Base-by-base conservation (phyloP, 1,284 basidiomycete species). In the Entoloma clypeatum region DNA sequence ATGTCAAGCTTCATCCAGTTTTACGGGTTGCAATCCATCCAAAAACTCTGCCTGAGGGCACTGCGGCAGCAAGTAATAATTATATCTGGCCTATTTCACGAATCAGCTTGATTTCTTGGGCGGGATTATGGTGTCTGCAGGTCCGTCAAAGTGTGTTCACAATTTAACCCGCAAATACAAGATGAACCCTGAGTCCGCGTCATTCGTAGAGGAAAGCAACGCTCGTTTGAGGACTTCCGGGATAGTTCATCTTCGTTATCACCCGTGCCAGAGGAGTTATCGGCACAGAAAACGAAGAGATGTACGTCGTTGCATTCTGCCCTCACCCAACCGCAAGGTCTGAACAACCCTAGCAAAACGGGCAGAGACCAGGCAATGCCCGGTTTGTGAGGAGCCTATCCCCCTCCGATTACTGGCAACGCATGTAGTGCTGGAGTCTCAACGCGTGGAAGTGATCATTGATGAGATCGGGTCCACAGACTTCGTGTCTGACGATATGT, bases 341-440 rank as follows among this genome's bases (percentile, higher is more conserved):
- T 38, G 37, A 42, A 23, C 13, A 27, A 10, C 23, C 34, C 11
- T 36, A 84, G 81, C 71, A 3, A 86, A 79, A 62, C 76, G 79
- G 31, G 85, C 81, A 9, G 83, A 86, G 56, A 87, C 81, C 2
- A 69, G 78, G 44, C 66, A 67, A 41, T 89, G 86, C 55, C 86
- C 86, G 1, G 74, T 82, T 26, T 89, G 86, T 58, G 63, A 72
- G 14, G 85, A 88, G 55, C 58, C 59, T 21, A 82, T 89, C 32
- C 85, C 86, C 5, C 53, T 86, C 13, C 77, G 86, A 10, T 68
- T 88, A 9, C 65, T 89, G 10, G 68, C 65, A 2, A 68, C 66
- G 39, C 86, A 89, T 52, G 68, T 72, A 2, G 70, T 71, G 28
- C 68, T 87, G 22, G 86, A 89, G 58, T 61, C 71, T 32, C 69